These are phyloP conservation scores for Phytophthora lateralis DNA, from an alignment of 352 stramenopile species.

Conservation along the genomic window DNA sequence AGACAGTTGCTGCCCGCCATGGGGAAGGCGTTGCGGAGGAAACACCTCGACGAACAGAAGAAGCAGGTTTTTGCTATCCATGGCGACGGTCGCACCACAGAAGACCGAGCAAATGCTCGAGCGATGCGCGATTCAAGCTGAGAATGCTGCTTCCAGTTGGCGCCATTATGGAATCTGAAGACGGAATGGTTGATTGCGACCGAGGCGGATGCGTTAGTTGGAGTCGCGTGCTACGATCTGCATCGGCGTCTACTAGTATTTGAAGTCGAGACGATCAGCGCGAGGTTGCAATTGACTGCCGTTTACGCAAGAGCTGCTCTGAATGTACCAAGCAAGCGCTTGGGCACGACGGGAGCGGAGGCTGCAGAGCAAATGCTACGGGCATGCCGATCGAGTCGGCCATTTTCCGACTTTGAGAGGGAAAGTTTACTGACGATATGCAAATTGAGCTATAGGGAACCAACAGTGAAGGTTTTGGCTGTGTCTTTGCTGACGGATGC, in stretches of 20 bases:
- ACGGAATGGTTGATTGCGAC: slow-evolving; percentile 33
- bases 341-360: slow-evolving; percentile 57
- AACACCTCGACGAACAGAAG: too few species aligned
- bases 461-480: slow-evolving; percentile 44
- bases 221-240: slow-evolving; percentile 33
- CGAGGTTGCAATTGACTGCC: too few species aligned
- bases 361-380: slow-evolving; percentile 48
- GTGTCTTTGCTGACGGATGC: slow-evolving; percentile 37
- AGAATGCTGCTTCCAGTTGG: slow-evolving; percentile 48
- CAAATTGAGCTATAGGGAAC: slow-evolving; percentile 42
- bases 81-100: too few species aligned
- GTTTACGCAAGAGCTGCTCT: slow-evolving; percentile 40
- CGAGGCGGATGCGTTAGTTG: slow-evolving; percentile 16
- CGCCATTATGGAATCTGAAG: too few species aligned
- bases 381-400: slow-evolving; percentile 42
- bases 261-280: slow-evolving; percentile 42
- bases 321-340: slow-evolving; percentile 31
- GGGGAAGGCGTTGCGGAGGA: too few species aligned
- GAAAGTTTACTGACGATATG: slow-evolving; percentile 30
- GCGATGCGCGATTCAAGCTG: slow-evolving; percentile 9
- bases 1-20: too few species aligned
- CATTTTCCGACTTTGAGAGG: slow-evolving; percentile 35
- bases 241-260: slow-evolving; percentile 42
- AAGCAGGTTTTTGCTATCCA: too few species aligned
- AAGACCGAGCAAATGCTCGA: too few species aligned